These are phyloP conservation scores for Hyaloscypha hepaticicola DNA, from an alignment of 495 filamentous ascomycete genomes.

Conservation along the genomic window DNA sequence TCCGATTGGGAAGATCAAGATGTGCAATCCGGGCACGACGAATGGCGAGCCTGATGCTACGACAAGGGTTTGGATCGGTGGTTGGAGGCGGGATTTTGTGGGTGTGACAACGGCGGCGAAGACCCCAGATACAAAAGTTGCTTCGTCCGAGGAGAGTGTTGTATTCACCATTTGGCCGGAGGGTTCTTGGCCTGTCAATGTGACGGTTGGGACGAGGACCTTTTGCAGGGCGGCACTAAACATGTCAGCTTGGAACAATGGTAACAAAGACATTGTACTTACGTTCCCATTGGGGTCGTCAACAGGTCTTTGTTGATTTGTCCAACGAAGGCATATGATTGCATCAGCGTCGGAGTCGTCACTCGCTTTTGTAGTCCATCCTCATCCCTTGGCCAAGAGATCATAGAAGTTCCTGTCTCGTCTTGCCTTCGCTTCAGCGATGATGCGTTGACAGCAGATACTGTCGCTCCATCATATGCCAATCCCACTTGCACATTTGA, in stretches of 20 bases:
- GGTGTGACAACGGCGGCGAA: conserved; percentile 44
- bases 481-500: conserved; percentile 57
- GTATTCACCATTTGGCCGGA: conserved; percentile 50
- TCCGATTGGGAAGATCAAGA: conserved; percentile 68
- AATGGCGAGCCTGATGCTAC: conserved; percentile 44
- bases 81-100: conserved; percentile 36
- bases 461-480: conserved; percentile 57
- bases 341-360: conserved; percentile 38
- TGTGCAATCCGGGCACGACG: conserved; percentile 62
- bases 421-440: conserved; percentile 26
- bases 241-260: conserved; percentile 24
- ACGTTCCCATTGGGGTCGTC: conserved; percentile 29
- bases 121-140: conserved; percentile 67
- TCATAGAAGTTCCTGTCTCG: conserved; percentile 17
- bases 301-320: conserved; percentile 49
- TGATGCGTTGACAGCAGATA: conserved; percentile 36
- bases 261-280: not conserved
- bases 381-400: conserved; percentile 29
- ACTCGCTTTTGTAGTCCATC: conserved; percentile 17
- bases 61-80: conserved; percentile 36
- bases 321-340: conserved; percentile 53
- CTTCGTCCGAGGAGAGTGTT: conserved; percentile 61
- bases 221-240: conserved; percentile 52
- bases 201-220: conserved; percentile 62
- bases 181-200: conserved; percentile 50